These are phyloP conservation scores for Globisporangium paroecandrum DNA, from an alignment of 352 stramenopile species.

Conservation along the genomic window DNA sequence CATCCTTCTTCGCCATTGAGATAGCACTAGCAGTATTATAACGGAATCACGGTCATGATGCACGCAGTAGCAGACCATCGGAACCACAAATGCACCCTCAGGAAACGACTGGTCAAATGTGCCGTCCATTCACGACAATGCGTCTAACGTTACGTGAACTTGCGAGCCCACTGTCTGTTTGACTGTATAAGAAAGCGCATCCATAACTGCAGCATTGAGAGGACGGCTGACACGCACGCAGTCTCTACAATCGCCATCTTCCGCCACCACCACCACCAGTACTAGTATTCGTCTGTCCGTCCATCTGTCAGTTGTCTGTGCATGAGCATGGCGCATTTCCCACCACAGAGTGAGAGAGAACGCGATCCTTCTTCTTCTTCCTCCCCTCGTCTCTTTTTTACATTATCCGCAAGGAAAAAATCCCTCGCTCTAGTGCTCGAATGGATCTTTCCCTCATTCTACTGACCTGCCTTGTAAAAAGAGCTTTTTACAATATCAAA, in stretches of 20 bases:
- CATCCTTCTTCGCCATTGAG: background rate
- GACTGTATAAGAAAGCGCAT: background rate
- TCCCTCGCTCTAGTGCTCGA: background rate
- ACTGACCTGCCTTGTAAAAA: background rate
- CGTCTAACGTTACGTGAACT: background rate
- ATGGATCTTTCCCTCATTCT: background rate
- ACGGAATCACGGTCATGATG: background rate
- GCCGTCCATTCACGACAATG: background rate
- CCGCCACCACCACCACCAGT: background rate
- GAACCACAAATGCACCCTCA: background rate
- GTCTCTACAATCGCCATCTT: background rate
- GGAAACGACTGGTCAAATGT: background rate
- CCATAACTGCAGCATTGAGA: background rate
- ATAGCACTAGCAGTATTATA: no score
- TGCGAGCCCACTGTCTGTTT: background rate
- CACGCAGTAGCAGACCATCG: background rate
- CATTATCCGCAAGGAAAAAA: background rate
- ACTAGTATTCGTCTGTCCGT: background rate
- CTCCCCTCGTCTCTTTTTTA: constrained; percentile 8
- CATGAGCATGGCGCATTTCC: background rate
- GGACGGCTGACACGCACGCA: background rate
- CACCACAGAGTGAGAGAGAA: background rate
- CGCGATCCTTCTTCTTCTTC: background rate
- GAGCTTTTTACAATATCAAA: background rate
- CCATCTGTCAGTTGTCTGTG: background rate